Evolutionary conservation across 177 flowering plant genomes (phyloP), one percentile per base, ranked within the genome.

Genomic region (Telopea speciosissima): DNA sequence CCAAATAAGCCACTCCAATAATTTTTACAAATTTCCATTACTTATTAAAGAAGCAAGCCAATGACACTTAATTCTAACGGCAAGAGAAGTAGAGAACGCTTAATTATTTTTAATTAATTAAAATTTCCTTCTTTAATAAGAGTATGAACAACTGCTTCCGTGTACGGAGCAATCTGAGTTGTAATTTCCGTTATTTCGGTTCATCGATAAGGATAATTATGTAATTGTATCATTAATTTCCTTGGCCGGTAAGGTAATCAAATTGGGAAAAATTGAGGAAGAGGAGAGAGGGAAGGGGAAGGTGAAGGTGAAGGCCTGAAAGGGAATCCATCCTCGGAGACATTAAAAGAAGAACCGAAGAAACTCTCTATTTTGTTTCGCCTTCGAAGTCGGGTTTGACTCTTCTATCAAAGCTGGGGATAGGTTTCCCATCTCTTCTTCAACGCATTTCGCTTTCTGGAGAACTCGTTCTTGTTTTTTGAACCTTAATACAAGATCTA

Each of bases 211-310:
- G 82, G 82, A 7, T 22, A 77, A 8, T 45, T 0, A 0, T 1
- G 82, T 80, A 49, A 73, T 73, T 73, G 49, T 33, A 71, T 66
- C 24, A 3, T 52, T 21, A n/a, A 54, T 67, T 69, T 67, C 36
- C 68, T 54, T 70, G 72, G 69, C 45, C 63, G 31, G 63, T 61
- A 24, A 61, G 31, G 63, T 61, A 24, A 61, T 31, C 31, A 24
- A 61, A 8, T 3, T 8, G 28, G 63, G 25, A 28, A 28, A 28
- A 28, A 28, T 28, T 28, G 31, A 28, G 4, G 31, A 28, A 28
- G 31, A 0, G 31, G 31, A 28, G 31, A 28, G 31, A 61, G 8
- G 40, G 7, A 4, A 6, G 40, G 9, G 8, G 40, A 0, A 49
- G 1, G 19, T 0, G 54, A 40, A 62, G 65, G 11, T 14, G 36